phyloP scores from a whole-genome alignment of 1,139 yeast genomes.

The Zygosaccharomyces sapae region DNA sequence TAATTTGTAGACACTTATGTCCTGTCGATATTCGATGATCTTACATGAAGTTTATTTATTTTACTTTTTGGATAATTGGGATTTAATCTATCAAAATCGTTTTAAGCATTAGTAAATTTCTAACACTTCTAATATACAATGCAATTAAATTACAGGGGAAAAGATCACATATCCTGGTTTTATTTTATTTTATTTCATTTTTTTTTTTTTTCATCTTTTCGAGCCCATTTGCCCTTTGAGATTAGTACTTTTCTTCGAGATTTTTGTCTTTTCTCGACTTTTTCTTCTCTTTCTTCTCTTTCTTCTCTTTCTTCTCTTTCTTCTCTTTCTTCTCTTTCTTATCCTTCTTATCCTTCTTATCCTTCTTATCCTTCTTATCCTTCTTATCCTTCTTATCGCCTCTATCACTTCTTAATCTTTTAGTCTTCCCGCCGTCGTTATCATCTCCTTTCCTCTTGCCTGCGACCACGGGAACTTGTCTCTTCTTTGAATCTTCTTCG shows the following conservation, averaged over 20 bases:
- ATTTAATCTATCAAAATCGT: not conserved
- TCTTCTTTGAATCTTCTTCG: not conserved
- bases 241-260: constrained; percentile 17
- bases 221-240: constrained; percentile 7
- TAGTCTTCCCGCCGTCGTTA: not conserved
- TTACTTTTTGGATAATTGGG: not conserved
- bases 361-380: constrained; percentile 22
- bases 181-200: not conserved
- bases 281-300: constrained; percentile 25
- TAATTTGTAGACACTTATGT: too few species aligned
- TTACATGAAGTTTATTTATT: too few species aligned
- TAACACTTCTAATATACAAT: constrained; percentile 6
- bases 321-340: constrained; percentile 30
- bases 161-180: not conserved
- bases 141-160: not conserved
- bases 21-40: too few species aligned
- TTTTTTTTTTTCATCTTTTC: constrained; percentile 19
- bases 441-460: constrained; percentile 7
- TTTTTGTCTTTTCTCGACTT: constrained; percentile 22
- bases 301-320: constrained; percentile 25
- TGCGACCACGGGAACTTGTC: not conserved
- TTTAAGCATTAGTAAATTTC: not conserved
- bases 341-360: constrained; percentile 27
- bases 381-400: constrained; percentile 7
- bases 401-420: constrained; percentile 1